phyloP scores from a whole-genome alignment of 2,329 filamentous ascomycete genomes.

The Dendryphion nanum region DNA sequence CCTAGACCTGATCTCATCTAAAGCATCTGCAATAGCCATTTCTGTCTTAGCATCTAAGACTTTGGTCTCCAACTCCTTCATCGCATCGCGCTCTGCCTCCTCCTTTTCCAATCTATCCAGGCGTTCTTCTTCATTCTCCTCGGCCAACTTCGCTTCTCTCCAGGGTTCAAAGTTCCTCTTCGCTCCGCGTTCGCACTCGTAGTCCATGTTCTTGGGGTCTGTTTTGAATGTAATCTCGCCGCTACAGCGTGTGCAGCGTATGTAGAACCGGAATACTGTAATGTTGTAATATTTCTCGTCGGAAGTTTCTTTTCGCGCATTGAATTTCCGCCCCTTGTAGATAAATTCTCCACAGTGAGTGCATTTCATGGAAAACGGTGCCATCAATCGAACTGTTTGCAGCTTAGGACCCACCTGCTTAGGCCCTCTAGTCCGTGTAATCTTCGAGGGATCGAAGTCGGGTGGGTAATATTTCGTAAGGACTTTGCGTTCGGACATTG shows the following conservation, averaged over 20 bases:
- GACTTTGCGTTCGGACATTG: conserved; percentile 86
- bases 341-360: conserved; percentile 74
- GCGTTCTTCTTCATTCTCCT: conserved; percentile 85
- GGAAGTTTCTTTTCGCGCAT: conserved; percentile 88
- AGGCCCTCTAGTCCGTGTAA: conserved; percentile 66
- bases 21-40: conserved; percentile 93
- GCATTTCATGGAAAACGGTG: conserved; percentile 80
- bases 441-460: conserved; percentile 84
- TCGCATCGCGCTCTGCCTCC: conserved; percentile 80
- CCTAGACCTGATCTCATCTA: conserved; percentile 89
- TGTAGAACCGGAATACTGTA: conserved; percentile 86
- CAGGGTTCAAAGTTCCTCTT: conserved; percentile 93
- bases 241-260: conserved; percentile 78
- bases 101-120: conserved; percentile 81
- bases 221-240: conserved; percentile 91
- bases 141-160: conserved; percentile 63
- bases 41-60: conserved; percentile 89
- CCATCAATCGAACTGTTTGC: conserved; percentile 88
- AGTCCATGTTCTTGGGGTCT: conserved; percentile 94
- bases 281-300: conserved; percentile 89
- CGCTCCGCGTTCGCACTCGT: conserved; percentile 75
- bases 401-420: conserved; percentile 76
- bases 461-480: conserved; percentile 65
- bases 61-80: conserved; percentile 94
- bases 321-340: conserved; percentile 93